A percentile compares a stretch with the other conserved stretches of the same genome.
Evolutionary conservation across 2,329 filamentous ascomycete genomes (phyloP).

Genomic region (Microdochium trichocladiopsis): DNA sequence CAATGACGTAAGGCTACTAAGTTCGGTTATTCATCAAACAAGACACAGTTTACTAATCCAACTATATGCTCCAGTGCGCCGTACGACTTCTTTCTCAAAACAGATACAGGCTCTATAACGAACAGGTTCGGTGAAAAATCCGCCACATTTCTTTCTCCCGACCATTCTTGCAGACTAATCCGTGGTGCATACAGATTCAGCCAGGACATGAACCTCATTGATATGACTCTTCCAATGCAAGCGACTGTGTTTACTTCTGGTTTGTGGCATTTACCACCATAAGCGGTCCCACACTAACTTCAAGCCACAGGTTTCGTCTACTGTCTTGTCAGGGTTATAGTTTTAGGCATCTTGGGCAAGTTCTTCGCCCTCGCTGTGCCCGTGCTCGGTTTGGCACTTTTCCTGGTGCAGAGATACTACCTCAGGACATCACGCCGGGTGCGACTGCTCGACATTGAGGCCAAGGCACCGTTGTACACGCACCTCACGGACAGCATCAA

Average conservation of each 20-base stretch:
- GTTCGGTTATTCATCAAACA: background rate
- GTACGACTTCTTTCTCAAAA: conserved; percentile 1
- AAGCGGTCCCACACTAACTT: background rate
- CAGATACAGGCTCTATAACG: background rate
- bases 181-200: conserved; percentile 1
- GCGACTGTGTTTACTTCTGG: background rate
- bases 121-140: too few species aligned
- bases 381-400: conserved; percentile 12
- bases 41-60: background rate
- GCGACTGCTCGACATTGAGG: conserved; percentile 22
- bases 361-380: conserved; percentile 18
- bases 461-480: conserved; percentile 22
- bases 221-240: background rate
- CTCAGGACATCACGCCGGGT: conserved; percentile 24
- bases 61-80: background rate
- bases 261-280: background rate
- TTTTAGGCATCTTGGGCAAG: conserved; percentile 1
- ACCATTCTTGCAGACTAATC: background rate
- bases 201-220: conserved; percentile 4
- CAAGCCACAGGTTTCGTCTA: too few species aligned
- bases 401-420: conserved; percentile 20
- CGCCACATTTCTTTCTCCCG: background rate
- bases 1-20: conserved; percentile 1
- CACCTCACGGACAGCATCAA: conserved; percentile 15
- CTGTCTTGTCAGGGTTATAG: too few species aligned